A percentile compares a stretch with the other conserved stretches of the same genome.
These are phyloP conservation scores for Blastobotrys petasosporus DNA, from an alignment of 1,139 yeast genomes.

Conservation along the genomic window DNA sequence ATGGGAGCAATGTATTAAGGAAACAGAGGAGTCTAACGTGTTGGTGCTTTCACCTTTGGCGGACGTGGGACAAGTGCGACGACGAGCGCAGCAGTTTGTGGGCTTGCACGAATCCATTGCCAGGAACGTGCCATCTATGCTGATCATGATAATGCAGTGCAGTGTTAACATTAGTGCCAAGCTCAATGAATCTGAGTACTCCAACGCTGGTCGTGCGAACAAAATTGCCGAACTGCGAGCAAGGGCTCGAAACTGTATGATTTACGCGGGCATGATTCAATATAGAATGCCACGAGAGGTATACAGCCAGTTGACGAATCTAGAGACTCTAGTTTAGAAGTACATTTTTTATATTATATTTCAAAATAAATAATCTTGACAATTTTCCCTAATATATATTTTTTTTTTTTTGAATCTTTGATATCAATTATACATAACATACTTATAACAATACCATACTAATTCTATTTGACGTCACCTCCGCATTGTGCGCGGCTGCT, in stretches of 20 bases:
- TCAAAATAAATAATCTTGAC: neutral
- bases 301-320: constrained; percentile 63
- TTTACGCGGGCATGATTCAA: constrained; percentile 93
- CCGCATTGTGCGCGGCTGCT: no score
- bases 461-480: neutral
- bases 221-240: constrained; percentile 53
- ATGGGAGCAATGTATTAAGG: constrained; percentile 54
- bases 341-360: no score
- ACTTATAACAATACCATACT: no score
- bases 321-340: constrained; percentile 41
- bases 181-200: constrained; percentile 44
- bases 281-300: constrained; percentile 93
- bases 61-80: constrained; percentile 45
- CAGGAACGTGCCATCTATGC: constrained; percentile 71
- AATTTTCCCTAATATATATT: constrained; percentile 1
- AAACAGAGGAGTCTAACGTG: constrained; percentile 53
- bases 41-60: constrained; percentile 53
- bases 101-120: constrained; percentile 65
- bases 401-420: no score
- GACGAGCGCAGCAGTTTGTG: constrained; percentile 52
- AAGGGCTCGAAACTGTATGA: constrained; percentile 81
- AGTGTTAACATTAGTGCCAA: constrained; percentile 55
- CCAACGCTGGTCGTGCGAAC: constrained; percentile 47
- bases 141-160: constrained; percentile 78
- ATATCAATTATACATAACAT: no score